Conservation (phyloP, 2,329 filamentous ascomycete species). For the Verticillium klebahnii region DNA sequence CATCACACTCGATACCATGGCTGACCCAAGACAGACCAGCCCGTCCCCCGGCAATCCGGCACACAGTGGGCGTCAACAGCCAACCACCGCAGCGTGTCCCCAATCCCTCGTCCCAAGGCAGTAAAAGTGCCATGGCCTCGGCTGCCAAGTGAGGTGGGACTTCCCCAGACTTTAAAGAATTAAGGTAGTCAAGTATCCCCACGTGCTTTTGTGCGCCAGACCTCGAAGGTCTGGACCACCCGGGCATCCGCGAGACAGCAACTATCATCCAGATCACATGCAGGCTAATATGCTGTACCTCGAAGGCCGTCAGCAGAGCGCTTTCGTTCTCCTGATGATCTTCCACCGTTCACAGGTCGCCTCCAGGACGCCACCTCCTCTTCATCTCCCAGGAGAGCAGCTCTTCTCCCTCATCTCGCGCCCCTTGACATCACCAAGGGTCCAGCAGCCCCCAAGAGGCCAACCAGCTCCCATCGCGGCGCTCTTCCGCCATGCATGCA, state of each 20-base stretch:
- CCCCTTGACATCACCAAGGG: neutral
- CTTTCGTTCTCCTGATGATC: neutral
- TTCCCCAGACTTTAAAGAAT: neutral
- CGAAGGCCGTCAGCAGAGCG: neutral
- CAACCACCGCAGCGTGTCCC: neutral
- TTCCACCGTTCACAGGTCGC: neutral
- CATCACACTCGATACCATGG: neutral
- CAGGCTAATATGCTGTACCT: neutral
- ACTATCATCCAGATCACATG: neutral
- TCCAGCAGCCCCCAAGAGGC: neutral
- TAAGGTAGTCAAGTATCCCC: neutral
- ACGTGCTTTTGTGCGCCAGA: neutral
- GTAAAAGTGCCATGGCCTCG: neutral
- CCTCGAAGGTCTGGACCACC: neutral
- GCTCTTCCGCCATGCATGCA: neutral
- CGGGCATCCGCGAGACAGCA: neutral
- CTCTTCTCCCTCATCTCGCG: neutral
- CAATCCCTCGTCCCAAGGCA: neutral
- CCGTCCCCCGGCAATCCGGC: neutral
- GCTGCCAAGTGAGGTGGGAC: neutral
- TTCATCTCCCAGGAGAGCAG: neutral
- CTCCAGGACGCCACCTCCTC: neutral
- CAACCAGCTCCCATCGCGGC: neutral
- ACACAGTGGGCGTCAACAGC: neutral
- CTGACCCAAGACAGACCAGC: neutral